These are phyloP conservation scores for Candida maltosa DNA, from an alignment of 805 yeast species.

Conservation along the genomic window DNA sequence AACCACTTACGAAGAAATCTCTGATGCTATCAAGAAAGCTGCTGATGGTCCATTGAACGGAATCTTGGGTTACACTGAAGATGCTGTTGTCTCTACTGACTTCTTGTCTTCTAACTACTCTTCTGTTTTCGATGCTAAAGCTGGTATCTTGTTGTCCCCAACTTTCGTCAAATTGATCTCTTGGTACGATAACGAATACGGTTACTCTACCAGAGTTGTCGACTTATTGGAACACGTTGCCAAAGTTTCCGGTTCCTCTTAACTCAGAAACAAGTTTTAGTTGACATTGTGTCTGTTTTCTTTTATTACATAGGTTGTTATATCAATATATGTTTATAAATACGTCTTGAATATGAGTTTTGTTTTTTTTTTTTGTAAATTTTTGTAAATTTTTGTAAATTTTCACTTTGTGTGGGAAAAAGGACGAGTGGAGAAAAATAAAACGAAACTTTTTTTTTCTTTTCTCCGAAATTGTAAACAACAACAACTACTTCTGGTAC, in stretches of 20 bases:
- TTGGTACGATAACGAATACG: conserved; percentile 96
- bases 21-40: conserved; percentile 70
- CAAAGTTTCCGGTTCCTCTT: conserved; percentile 31
- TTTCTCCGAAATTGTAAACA: neutral
- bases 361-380: neutral
- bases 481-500: too few species aligned
- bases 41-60: conserved; percentile 79
- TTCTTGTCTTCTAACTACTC: conserved; percentile 82
- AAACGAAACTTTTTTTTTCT: neutral
- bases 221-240: conserved; percentile 84
- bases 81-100: conserved; percentile 87
- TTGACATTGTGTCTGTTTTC: too few species aligned
- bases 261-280: too few species aligned
- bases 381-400: neutral
- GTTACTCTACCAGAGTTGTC: conserved; percentile 95
- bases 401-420: neutral
- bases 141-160: conserved; percentile 85
- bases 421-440: neutral
- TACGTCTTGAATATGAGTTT: neutral
- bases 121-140: conserved; percentile 86
- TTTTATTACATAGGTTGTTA: too few species aligned
- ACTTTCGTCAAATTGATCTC: conserved; percentile 87
- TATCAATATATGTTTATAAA: too few species aligned
- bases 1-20: conserved; percentile 81
- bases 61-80: conserved; percentile 85